These are phyloP conservation scores for Monosporozyma servazzii DNA, from an alignment of 805 yeast species.

Conservation along the genomic window DNA sequence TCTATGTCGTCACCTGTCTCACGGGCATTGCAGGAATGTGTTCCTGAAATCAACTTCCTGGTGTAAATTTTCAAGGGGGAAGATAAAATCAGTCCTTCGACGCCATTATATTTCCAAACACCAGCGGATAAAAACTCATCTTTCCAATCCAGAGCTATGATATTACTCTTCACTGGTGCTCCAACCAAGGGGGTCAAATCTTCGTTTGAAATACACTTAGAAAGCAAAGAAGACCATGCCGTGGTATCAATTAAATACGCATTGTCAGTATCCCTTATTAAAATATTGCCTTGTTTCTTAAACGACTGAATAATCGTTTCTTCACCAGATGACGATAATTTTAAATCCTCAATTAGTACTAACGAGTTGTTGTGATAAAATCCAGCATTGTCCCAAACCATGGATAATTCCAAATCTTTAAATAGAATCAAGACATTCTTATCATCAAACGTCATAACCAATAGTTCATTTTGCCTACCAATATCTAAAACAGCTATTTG, in stretches of 20 bases:
- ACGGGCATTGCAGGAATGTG: no score
- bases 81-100: constrained; percentile 4
- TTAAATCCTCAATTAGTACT: constrained; percentile 14
- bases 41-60: not conserved
- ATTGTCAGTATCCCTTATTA: not conserved
- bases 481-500: constrained; percentile 27
- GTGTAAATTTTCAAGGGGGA: not conserved
- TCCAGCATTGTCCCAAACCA: constrained; percentile 31
- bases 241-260: not conserved
- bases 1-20: not conserved
- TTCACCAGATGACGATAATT: not conserved
- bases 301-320: not conserved
- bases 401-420: constrained; percentile 28
- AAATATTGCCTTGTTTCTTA: not conserved
- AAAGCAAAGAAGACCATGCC: constrained; percentile 14
- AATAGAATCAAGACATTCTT: constrained; percentile 26
- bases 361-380: constrained; percentile 22
- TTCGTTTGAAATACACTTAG: constrained; percentile 12
- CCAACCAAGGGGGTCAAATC: constrained; percentile 11
- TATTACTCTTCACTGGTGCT: constrained; percentile 12
- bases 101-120: constrained; percentile 8
- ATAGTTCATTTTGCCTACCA: constrained; percentile 18
- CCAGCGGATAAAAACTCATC: constrained; percentile 1
- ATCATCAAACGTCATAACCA: constrained; percentile 21
- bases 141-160: not conserved